Evolutionary conservation across 2,329 filamentous ascomycete genomes (phyloP).

Genomic region (Nannizzia gypsea): DNA sequence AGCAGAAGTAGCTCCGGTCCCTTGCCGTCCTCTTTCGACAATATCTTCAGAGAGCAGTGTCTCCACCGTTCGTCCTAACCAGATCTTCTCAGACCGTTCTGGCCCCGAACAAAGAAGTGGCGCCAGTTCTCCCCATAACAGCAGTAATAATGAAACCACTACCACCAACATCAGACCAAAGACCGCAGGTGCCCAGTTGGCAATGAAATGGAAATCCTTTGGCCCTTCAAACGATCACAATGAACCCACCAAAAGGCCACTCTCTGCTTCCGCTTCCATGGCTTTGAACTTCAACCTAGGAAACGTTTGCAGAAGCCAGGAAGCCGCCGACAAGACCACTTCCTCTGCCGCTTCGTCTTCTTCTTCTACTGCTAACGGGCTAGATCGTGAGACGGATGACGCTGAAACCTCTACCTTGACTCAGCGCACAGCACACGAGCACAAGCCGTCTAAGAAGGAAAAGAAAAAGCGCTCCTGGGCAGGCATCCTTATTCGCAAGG

Average conservation of each 20-base stretch:
- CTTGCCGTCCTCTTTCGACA: slow-evolving; percentile 64
- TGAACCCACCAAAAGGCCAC: slow-evolving; percentile 26
- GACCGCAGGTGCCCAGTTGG: slow-evolving; percentile 33
- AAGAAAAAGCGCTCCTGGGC: slow-evolving; percentile 62
- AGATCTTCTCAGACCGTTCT: slow-evolving; percentile 54
- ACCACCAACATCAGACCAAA: slow-evolving; percentile 28
- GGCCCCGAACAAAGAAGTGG: slow-evolving; percentile 32
- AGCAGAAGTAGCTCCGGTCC: slow-evolving; percentile 39
- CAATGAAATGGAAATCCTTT: slow-evolving; percentile 14
- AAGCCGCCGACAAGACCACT: neutral
- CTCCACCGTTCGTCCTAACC: slow-evolving; percentile 54
- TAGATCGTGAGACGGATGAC: neutral
- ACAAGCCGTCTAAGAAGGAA: slow-evolving; percentile 39
- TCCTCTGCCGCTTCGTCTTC: neutral
- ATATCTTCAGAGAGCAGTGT: slow-evolving; percentile 73
- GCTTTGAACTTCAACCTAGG: slow-evolving; percentile 1
- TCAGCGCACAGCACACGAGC: neutral
- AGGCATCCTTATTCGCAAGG: slow-evolving; percentile 40
- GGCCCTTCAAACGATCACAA: slow-evolving; percentile 14
- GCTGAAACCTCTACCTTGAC: neutral
- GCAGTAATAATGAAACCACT: slow-evolving; percentile 13
- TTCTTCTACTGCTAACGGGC: neutral
- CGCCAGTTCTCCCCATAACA: slow-evolving; percentile 6
- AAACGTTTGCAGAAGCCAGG: neutral
- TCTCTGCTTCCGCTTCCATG: slow-evolving; percentile 28